These are phyloP conservation scores for Cenchrus americanus DNA, from an alignment of 176 grass and related monocot genomes.

Conservation along the genomic window DNA sequence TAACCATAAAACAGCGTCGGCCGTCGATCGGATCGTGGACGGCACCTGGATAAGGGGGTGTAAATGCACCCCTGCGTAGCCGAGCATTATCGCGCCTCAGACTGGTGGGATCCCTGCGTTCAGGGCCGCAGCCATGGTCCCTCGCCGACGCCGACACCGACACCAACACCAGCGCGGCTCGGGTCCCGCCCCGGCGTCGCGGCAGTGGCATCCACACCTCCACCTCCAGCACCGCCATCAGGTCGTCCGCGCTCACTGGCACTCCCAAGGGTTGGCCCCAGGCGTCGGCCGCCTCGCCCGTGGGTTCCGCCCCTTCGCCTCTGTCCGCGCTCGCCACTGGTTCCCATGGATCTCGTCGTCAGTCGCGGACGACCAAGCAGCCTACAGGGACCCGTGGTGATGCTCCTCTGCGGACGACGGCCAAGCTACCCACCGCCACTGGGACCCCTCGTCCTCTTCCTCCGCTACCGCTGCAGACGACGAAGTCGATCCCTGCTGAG, in stretches of 20 bases:
- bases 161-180: neutral
- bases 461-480: neutral
- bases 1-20: no score
- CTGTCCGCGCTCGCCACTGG: neutral
- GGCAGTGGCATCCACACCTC: neutral
- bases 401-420: neutral
- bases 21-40: no score
- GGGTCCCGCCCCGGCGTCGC: neutral
- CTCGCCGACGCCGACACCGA: neutral
- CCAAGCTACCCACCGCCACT: neutral
- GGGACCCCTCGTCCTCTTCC: neutral
- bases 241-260: neutral
- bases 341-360: neutral
- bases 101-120: neutral
- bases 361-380: neutral
- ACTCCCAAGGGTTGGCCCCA: neutral
- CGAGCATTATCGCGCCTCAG: no score
- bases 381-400: neutral
- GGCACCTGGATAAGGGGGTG: no score
- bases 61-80: no score
- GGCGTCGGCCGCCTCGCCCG: neutral
- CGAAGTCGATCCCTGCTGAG: neutral
- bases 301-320: neutral
- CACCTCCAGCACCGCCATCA: neutral
- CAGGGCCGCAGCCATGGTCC: neutral